Conservation (phyloP, 345 rosid genomes). For the Boechera retrofracta region DNA sequence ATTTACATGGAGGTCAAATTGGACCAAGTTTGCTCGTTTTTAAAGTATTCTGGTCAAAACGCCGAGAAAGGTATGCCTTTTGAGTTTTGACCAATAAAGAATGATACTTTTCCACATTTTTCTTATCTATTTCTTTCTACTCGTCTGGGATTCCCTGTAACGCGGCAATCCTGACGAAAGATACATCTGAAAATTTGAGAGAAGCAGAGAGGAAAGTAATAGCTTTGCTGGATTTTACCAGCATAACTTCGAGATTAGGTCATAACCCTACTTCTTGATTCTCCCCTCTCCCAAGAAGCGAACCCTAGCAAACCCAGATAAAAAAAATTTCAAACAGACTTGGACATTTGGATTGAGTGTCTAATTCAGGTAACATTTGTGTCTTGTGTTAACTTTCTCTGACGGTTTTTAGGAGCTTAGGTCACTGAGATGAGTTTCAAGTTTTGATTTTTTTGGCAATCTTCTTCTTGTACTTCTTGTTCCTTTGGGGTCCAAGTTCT, state of each 20-base stretch:
- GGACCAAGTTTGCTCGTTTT: constrained; percentile 17
- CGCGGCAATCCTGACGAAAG: constrained; percentile 41
- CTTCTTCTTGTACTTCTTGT: neutral
- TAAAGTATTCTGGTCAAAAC: constrained; percentile 38
- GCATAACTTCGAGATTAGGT: constrained; percentile 25
- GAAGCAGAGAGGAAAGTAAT: constrained; percentile 10
- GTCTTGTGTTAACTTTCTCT: neutral
- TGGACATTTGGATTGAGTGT: constrained; percentile 8
- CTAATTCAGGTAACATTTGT: constrained; percentile 4
- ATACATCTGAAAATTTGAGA: constrained; percentile 15
- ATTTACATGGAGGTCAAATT: constrained; percentile 14
- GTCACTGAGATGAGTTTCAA: constrained; percentile 9
- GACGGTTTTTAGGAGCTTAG: neutral
- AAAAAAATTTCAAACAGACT: neutral
- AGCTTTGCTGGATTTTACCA: neutral
- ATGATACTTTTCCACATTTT: constrained; percentile 21
- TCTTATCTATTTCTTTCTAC: constrained; percentile 9
- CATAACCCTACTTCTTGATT: neutral
- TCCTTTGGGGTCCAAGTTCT: constrained; percentile 15
- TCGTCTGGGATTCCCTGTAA: constrained; percentile 43
- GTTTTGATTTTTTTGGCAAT: constrained; percentile 13
- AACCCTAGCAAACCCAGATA: constrained; percentile 10
- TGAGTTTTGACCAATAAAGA: constrained; percentile 39
- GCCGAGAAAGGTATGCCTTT: constrained; percentile 28
- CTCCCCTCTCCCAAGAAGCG: constrained; percentile 3